These are phyloP conservation scores for Nitzschia sp. DNA, from an alignment of 108 stramenopile genomes.

Conservation along the genomic window DNA sequence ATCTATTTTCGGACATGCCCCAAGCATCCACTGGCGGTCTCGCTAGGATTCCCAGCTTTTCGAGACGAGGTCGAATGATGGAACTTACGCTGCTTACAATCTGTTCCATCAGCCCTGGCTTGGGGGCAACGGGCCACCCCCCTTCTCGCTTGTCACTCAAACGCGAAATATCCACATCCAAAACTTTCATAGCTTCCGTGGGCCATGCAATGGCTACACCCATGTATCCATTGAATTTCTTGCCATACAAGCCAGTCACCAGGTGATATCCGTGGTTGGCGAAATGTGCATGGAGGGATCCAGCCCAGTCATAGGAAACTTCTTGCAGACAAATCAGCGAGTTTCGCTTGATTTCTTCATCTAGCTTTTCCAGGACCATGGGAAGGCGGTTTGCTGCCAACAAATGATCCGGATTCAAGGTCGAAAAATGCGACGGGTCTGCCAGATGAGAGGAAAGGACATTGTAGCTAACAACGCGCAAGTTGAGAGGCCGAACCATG, in stretches of 20 bases:
- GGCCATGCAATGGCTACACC: constrained; percentile 85
- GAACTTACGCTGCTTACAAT: not conserved
- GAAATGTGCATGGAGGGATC: constrained; percentile 82
- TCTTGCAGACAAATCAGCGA: constrained; percentile 86
- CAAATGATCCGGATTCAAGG: constrained; percentile 69
- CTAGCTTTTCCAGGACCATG: constrained; percentile 69
- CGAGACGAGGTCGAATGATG: constrained; percentile 7
- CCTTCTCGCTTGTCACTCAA: constrained; percentile 63
- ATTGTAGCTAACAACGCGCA: constrained; percentile 87
- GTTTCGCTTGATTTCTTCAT: constrained; percentile 58
- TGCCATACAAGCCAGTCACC: constrained; percentile 91
- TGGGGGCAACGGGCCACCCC: constrained; percentile 69
- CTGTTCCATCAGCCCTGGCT: constrained; percentile 2
- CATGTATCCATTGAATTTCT: constrained; percentile 93
- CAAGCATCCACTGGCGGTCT: constrained; percentile 63
- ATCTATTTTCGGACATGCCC: constrained; percentile 68
- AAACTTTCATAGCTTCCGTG: constrained; percentile 49
- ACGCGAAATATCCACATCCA: constrained; percentile 72
- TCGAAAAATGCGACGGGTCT: constrained; percentile 64
- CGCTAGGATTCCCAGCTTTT: constrained; percentile 15
- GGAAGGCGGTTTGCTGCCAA: constrained; percentile 63
- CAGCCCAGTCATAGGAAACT: constrained; percentile 77
- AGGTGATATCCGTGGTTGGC: constrained; percentile 82
- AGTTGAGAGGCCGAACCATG: constrained; percentile 8
- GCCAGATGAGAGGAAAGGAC: constrained; percentile 86